Conservation (phyloP, 495 filamentous ascomycete species). For the Chaetomium cochliodes region DNA sequence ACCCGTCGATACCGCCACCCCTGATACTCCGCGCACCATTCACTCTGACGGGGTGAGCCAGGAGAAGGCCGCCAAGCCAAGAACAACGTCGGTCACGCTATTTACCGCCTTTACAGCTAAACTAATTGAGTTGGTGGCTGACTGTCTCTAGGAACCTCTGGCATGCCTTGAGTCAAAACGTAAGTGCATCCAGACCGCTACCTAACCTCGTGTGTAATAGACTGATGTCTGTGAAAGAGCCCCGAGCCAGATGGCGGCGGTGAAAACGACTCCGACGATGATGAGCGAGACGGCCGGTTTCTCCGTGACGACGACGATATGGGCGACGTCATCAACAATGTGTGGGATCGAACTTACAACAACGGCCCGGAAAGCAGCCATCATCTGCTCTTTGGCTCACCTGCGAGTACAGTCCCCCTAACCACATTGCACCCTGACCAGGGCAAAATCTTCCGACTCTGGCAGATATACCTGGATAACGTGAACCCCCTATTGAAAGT, state of each 20-base stretch:
- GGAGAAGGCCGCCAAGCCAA: background rate
- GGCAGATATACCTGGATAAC: slow-evolving; percentile 56
- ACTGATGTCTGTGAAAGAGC: background rate
- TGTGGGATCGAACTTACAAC: slow-evolving; percentile 42
- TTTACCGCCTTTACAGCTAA: background rate
- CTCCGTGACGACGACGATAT: background rate
- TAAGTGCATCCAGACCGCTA: slow-evolving; percentile 33
- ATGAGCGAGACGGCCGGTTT: slow-evolving; percentile 34
- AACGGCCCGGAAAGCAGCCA: slow-evolving; percentile 37
- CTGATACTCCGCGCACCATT: background rate
- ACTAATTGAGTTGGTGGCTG: background rate
- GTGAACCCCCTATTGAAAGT: slow-evolving; percentile 56
- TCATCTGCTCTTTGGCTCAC: slow-evolving; percentile 52
- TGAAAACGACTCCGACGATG: slow-evolving; percentile 34
- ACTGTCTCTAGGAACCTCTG: slow-evolving; percentile 37
- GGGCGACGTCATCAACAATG: slow-evolving; percentile 36
- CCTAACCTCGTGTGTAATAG: background rate
- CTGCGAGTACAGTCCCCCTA: slow-evolving; percentile 43
- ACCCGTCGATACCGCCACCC: background rate
- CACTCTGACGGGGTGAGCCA: background rate
- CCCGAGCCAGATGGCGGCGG: slow-evolving; percentile 22
- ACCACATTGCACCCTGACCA: slow-evolving; percentile 48
- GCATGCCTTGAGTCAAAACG: slow-evolving; percentile 50
- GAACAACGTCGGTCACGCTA: background rate
- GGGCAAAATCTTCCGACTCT: slow-evolving; percentile 47